Evolutionary conservation across 352 stramenopile genomes (phyloP), one percentile per base, ranked within the genome.

Genomic region (Phytophthora capsici): DNA sequence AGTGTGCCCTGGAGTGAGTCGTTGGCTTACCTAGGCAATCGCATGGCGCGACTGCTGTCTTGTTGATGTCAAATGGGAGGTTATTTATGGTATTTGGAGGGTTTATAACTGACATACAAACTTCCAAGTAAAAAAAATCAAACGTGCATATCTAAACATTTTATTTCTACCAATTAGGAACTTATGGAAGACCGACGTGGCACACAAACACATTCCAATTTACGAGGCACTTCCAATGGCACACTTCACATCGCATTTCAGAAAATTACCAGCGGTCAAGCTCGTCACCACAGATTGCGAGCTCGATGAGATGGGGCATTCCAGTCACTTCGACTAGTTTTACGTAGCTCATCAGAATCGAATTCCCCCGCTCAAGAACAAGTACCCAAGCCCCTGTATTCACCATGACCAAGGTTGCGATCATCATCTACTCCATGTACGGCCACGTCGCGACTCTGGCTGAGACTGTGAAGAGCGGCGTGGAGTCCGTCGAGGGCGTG

Each of bases 361-460:
- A 45, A 59, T 59, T 66, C n/a, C 16, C 38, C 22, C 43, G 32
- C 45, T 41, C 22, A 23, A 38, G 25, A 17, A 2, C 57, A 58
- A 57, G 43, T 36, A 43, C 5, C 38, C n/a, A 40, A n/a, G 17
- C 14, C 23, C 28, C 8, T 34, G 10, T 34, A 34, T 53, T 17
- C 36, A 55, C 20, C 30, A 82, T 79, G 73, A 69, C 80, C 58
- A 90, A 89, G 64, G 76, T 93, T 44, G 79, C 78, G 7, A 86
- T 94, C 67, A 57, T 94, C 55, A 89, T 86, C 68, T 93, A 93
- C 76, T 90, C 75, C 60, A 83, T 88, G 22, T 95, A 96, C 71
- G 86, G 88, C 25, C 89, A 95, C 72, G 75, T 94, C 49, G 63
- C 59, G 22, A 79, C 63, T 40, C 70, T 97, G 65, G 84, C 87